Base-by-base conservation (phyloP, 2,329 filamentous ascomycete genomes). In the Rutstroemia sydowiana region DNA sequence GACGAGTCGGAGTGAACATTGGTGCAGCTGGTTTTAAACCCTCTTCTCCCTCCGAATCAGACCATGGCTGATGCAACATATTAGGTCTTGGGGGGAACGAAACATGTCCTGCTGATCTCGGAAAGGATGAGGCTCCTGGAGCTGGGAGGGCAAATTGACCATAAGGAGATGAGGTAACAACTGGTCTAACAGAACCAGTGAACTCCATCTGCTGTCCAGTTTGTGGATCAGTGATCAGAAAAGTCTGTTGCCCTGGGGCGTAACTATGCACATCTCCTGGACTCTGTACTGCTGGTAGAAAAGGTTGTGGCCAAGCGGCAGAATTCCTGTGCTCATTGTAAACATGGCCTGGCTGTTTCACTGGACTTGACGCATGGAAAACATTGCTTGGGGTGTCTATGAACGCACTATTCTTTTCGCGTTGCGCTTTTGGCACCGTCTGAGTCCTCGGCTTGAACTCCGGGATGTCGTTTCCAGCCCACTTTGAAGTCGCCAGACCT, bases 171-270 rank as follows among this genome's bases (percentile, higher is more conserved):
- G 23, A 8, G 8, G 23, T 4, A 8, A 4, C 45, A 11, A 53
- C 40, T 39, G 56, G 56, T 18, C 53, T 54, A 1, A 49, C n/a
- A 3, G 54, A 23, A 3, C 56, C 54, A 30, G 48, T 57, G 18
- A 56, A 43, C 31, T 55, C 53, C 10, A n/a, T 40, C 2, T 41
- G 32, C 21, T 20, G 5, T 9, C 55, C 52, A 16, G 56, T 54
- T 30, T 5, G 14, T 9, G 36, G 36, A 39, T 39, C 18, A 1
- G 36, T 16, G 20, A 39, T 9, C 14, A 39, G 3, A 14, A 39
- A 9, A 2, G 36, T 39, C n/a, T 39, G 36, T 11, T 39, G 11
- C n/a, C 5, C 36, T 39, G 36, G 36, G 7, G 2, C 7, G 23
- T 10, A 9, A 4, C 5, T 7, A 20, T 26, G 34, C 18, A 20